These are phyloP conservation scores for Aureobasidium pullulans DNA, from an alignment of 2,329 filamentous ascomycete species.

Conservation along the genomic window DNA sequence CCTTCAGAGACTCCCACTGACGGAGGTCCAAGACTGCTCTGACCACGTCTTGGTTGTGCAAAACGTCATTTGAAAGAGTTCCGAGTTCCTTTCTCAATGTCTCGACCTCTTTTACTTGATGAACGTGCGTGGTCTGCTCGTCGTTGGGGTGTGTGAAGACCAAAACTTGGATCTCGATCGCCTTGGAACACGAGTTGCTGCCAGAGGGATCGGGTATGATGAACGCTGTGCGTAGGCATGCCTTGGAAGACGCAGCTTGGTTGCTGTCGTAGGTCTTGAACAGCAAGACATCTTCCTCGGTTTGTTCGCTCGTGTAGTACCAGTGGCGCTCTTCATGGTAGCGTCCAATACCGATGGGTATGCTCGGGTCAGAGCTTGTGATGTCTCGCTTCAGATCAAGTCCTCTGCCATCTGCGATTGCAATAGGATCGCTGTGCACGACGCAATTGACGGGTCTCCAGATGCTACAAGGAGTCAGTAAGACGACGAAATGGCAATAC, in stretches of 20 bases:
- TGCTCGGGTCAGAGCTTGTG: constrained; percentile 18
- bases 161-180: constrained; percentile 22
- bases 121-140: not conserved
- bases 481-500: not conserved
- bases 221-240: constrained; percentile 22
- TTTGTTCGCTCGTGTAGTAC: constrained; percentile 24
- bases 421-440: constrained; percentile 22
- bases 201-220: constrained; percentile 16
- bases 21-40: constrained; percentile 1
- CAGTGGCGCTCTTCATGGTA: constrained; percentile 23
- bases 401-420: constrained; percentile 22
- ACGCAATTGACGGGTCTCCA: constrained; percentile 19
- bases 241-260: constrained; percentile 15
- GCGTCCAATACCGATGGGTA: constrained; percentile 20
- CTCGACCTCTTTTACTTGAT: not conserved
- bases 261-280: constrained; percentile 24
- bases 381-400: constrained; percentile 19
- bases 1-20: not conserved
- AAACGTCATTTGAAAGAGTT: not conserved
- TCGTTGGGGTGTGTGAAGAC: constrained; percentile 22
- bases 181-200: not conserved
- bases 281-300: constrained; percentile 20
- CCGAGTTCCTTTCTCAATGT: not conserved
- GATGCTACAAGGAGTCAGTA: not conserved
- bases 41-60: not conserved